Evolutionary conservation across 257 asterid genomes (phyloP).

Genomic region (Anisodus tanguticus): DNA sequence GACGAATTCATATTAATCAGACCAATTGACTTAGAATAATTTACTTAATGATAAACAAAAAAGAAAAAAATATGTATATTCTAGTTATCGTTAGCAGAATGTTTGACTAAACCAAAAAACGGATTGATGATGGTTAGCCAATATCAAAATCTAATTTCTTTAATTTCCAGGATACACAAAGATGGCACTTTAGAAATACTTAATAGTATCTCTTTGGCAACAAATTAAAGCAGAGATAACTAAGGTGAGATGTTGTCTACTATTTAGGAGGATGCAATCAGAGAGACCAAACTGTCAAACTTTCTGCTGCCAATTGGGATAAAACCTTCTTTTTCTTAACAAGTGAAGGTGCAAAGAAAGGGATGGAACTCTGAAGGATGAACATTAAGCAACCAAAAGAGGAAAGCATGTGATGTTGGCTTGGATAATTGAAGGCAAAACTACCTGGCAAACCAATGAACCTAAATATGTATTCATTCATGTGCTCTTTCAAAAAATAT

Average conservation of each 20-base stretch:
- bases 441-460: slow-evolving; percentile 24
- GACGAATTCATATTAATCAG: not conserved
- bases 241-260: not conserved
- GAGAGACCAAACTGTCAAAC: slow-evolving; percentile 30
- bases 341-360: slow-evolving; percentile 23
- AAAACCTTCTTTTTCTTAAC: slow-evolving; percentile 22
- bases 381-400: slow-evolving; percentile 25
- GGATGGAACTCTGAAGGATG: not conserved
- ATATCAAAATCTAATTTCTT: not conserved
- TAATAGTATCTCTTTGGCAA: not conserved
- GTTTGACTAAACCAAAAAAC: not conserved
- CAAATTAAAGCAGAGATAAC: not conserved
- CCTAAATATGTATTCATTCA: not conserved
- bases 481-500: slow-evolving; percentile 22
- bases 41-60: not conserved
- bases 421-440: slow-evolving; percentile 29
- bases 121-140: not conserved
- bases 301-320: slow-evolving; percentile 20
- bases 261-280: not conserved
- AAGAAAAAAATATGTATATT: no score
- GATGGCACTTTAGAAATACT: not conserved
- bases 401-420: slow-evolving; percentile 27
- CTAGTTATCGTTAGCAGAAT: not conserved
- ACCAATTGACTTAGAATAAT: not conserved
- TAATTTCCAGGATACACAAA: not conserved